Base-by-base conservation (phyloP, 495 filamentous ascomycete species). In the Penicillium argentinense region DNA sequence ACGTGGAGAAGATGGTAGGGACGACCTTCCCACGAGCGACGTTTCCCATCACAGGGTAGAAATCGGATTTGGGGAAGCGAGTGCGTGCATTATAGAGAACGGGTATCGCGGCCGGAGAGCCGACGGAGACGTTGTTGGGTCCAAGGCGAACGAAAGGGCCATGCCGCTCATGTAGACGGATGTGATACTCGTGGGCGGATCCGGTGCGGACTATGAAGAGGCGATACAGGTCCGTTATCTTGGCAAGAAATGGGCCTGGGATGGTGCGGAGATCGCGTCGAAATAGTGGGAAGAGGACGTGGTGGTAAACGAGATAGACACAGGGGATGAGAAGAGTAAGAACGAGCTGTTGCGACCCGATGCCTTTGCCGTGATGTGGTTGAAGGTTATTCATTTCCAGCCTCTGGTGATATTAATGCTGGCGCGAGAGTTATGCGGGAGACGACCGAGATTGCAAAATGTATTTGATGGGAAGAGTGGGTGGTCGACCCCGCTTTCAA, bases 101-200 rank as follows among this genome's bases (percentile, higher is more conserved):
- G 9, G 50, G 49, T 23, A 76, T 74, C 0, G 59, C 77, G 11
- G 61, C 60, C 2, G 46, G 54, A 16, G 68, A 71, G 22, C 70
- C 51, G 7, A 82, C 70, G 29, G 72, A 79, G 11, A 84, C 64
- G 14, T 69, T 69, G 19, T 79, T 72, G 1, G 81, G 80, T 1
- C 80, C 80, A 5, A 80, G 60, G 2, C 81, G 71, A 14, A 85
- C 80, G 0, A 77, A 57, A 0, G 68, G 59, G 0, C 80, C 82
- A 53, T 81, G 78, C 14, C 60, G 59, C 11, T 54, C 17, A 41
- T 83, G 81, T 3, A 83, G 59, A 0, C 39, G 47, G 32, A 59
- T 42, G 27, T 63, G 57, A 52, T 63, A 54, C 12, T 50, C 28
- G 23, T 72, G 64, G 6, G 62, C 53, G 17, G 51, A 30, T 24